Base-by-base conservation (phyloP, 2,329 filamentous ascomycete species). In the Scedosporium boydii region DNA sequence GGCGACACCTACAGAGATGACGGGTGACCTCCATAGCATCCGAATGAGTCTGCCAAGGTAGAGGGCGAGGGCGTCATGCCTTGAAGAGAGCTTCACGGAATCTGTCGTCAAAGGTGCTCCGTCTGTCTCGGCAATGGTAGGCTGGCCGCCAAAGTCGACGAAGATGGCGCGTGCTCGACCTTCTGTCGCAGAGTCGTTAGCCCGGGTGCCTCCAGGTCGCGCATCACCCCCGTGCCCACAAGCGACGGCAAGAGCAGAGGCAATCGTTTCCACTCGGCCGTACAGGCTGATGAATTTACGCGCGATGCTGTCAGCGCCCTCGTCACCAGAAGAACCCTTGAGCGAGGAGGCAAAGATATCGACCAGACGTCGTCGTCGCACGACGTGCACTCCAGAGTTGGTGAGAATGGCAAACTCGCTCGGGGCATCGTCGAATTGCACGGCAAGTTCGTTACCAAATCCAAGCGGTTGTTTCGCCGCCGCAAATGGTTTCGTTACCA, bases 361-460 rank as follows among this genome's bases (percentile, higher is more conserved):
- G 0, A 98, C 92, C 4, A 98, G 81, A 62, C 95, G 83, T 69
- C 91, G 84, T 59, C 95, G 82, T 62, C 91, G 87, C 61, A 98
- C 85, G 6, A 96, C 83, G 69, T 97, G 91, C 61, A 99, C 85
- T 2, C 95, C 95, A 14, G 86, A 91, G 68, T 95, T 96, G 38
- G 95, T 98, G 61, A 99, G 81, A 57, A 99, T 86, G 1, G 93
- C 95, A 66, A 98, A 87, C 71, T 99, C 93, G 59, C 88, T 86
- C 0, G 89, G 83, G 0, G 87, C 80, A 64, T 90, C 82, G 69
- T 99, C 95, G 68, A 95, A 99, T 69, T 99, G 96, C n/a, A 96
- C 89, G 1, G 95, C 91, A 62, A 98, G 80, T 75, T 99, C 95
- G 68, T 99, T 99, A 10, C 93, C 93, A 69, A 96, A 98, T 0